Evolutionary conservation across 2,329 filamentous ascomycete genomes (phyloP).

Genomic region (Xylariaceae sp.): DNA sequence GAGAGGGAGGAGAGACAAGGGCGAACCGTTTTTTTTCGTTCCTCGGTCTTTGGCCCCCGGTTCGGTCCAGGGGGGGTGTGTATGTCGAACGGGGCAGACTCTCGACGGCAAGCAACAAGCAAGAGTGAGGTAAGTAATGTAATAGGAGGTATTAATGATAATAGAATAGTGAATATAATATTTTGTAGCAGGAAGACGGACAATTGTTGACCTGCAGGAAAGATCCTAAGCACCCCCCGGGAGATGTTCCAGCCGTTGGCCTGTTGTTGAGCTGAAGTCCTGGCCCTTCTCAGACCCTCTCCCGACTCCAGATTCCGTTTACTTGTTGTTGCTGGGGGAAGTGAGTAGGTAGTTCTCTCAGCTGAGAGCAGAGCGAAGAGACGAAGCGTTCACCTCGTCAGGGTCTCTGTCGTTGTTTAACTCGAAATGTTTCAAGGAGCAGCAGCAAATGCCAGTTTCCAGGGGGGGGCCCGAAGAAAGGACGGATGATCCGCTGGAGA

Average conservation of each 20-base stretch:
- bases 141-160: constrained; percentile 16
- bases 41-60: constrained; percentile 23
- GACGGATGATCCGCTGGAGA: constrained; percentile 15
- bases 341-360: constrained; percentile 10
- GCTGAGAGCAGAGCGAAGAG: constrained; percentile 27
- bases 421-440: constrained; percentile 32
- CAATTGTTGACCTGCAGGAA: constrained; percentile 9
- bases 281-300: constrained; percentile 3
- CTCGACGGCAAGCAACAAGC: constrained; percentile 14
- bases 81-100: constrained; percentile 26
- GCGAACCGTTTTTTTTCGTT: constrained; percentile 20
- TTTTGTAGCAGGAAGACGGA: not conserved
- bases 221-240: constrained; percentile 10
- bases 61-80: constrained; percentile 15
- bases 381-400: constrained; percentile 28
- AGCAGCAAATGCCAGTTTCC: constrained; percentile 30
- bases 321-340: constrained; percentile 13
- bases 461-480: constrained; percentile 22
- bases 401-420: constrained; percentile 31
- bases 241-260: constrained; percentile 22
- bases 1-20: constrained; percentile 20
- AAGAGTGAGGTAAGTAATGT: too few species aligned
- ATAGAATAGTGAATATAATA: constrained; percentile 15
- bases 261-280: not conserved
- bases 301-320: constrained; percentile 2